These are phyloP conservation scores for Lanmaoa pseudosensibilis DNA, from an alignment of 768 basidiomycete genomes.

Conservation along the genomic window DNA sequence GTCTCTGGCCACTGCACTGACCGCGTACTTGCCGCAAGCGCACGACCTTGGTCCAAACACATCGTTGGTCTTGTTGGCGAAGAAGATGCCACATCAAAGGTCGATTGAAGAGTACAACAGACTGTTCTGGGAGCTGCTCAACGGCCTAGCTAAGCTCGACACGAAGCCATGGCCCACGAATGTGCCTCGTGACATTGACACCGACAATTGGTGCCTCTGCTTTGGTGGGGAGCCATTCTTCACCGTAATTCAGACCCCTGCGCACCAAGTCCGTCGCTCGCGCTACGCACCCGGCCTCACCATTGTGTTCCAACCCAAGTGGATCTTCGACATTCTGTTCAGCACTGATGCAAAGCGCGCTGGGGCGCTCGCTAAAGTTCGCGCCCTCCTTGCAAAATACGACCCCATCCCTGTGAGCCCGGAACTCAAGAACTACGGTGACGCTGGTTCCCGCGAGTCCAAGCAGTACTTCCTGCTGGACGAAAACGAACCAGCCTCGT, in stretches of 20 bases:
- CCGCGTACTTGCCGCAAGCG: slow-evolving; percentile 16
- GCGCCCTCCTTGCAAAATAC: slow-evolving; percentile 17
- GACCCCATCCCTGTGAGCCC: slow-evolving; percentile 24
- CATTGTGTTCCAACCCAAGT: slow-evolving; percentile 26
- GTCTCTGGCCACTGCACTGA: slow-evolving; percentile 17
- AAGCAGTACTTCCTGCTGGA: slow-evolving; percentile 25
- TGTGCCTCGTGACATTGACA: slow-evolving; percentile 24
- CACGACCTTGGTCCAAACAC: slow-evolving; percentile 22
- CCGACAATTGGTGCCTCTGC: slow-evolving; percentile 22
- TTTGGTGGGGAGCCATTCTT: slow-evolving; percentile 24
- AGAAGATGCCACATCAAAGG: slow-evolving; percentile 6
- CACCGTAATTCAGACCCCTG: slow-evolving; percentile 22
- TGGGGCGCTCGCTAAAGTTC: slow-evolving; percentile 19
- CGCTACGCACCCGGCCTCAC: slow-evolving; percentile 21
- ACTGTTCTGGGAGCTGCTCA: slow-evolving; percentile 22
- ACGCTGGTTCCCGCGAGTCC: slow-evolving; percentile 21
- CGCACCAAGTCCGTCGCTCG: slow-evolving; percentile 24
- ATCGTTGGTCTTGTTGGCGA: slow-evolving; percentile 20
- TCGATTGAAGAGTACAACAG: slow-evolving; percentile 21
- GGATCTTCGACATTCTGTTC: slow-evolving; percentile 26
- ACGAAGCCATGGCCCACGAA: slow-evolving; percentile 14
- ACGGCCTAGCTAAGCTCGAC: slow-evolving; percentile 20
- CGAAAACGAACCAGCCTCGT: slow-evolving; percentile 20
- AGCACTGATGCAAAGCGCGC: slow-evolving; percentile 19
- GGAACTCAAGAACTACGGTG: slow-evolving; percentile 26